phyloP scores from a whole-genome alignment of 345 rosid species.

The Rubroshorea leprosula region DNA sequence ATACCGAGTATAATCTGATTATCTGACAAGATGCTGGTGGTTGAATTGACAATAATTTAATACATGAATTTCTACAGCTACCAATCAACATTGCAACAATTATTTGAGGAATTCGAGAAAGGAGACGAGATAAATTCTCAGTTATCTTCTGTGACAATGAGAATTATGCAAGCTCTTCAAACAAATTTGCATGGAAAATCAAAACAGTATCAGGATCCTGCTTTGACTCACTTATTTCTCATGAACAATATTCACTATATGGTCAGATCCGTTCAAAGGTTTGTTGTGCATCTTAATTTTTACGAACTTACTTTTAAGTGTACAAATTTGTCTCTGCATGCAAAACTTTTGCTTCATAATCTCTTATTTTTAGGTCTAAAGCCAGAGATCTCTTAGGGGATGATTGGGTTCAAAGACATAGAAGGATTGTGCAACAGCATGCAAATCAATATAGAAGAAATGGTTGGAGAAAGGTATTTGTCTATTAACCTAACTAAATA shows the following conservation, averaged over 20 bases:
- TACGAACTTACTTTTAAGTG: conserved; percentile 4
- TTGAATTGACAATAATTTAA: neutral
- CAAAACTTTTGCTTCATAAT: conserved; percentile 7
- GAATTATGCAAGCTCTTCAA: conserved; percentile 99
- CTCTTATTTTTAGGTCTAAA: conserved; percentile 64
- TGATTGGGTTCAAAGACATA: conserved; percentile 97
- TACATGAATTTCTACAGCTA: conserved; percentile 51
- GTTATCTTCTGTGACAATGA: conserved; percentile 83
- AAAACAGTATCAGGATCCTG: conserved; percentile 86
- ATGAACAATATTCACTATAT: conserved; percentile 99
- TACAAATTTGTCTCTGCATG: conserved; percentile 6
- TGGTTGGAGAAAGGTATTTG: conserved; percentile 82
- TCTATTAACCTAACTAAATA: conserved; percentile 1
- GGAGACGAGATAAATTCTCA: conserved; percentile 61
- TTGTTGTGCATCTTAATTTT: conserved; percentile 16
- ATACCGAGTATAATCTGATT: neutral
- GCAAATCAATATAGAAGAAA: conserved; percentile 94
- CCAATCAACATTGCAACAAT: conserved; percentile 89
- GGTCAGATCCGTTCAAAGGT: conserved; percentile 99
- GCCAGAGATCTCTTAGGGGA: conserved; percentile 97
- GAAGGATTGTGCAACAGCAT: conserved; percentile 97
- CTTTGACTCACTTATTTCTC: conserved; percentile 86
- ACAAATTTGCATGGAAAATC: conserved; percentile 91
- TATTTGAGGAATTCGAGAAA: conserved; percentile 84
- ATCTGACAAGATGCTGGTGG: neutral